Percentiles rank a stretch among this genome's conserved stretches.
These are phyloP conservation scores for Pouteria glomerata DNA, from an alignment of 148 eudicot genomes.

Conservation along the genomic window DNA sequence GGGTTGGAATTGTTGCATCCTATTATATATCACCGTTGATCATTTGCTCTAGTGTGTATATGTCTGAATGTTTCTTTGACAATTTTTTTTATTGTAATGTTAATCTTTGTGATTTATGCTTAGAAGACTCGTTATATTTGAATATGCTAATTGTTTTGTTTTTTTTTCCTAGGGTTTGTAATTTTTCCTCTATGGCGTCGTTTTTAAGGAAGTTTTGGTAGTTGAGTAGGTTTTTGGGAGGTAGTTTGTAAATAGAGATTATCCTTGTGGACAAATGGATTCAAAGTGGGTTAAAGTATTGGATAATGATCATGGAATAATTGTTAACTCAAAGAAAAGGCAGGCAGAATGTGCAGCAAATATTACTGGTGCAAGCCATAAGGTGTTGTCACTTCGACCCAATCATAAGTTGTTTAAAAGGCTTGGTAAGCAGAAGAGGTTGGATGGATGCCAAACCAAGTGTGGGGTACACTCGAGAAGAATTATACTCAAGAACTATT, in stretches of 20 bases:
- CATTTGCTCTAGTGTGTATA: background rate
- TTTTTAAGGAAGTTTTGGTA: conserved; percentile 14
- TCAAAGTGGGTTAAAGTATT: conserved; percentile 26
- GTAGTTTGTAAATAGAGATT: conserved; percentile 22
- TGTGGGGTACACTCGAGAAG: conserved; percentile 6
- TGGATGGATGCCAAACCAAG: conserved; percentile 18
- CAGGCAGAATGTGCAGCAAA: conserved; percentile 16
- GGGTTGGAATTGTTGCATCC: background rate
- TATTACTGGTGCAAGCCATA: conserved; percentile 17
- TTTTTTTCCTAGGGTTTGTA: conserved; percentile 13
- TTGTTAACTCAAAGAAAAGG: conserved; percentile 15
- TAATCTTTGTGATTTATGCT: background rate
- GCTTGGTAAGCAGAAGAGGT: conserved; percentile 33
- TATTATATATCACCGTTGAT: background rate
- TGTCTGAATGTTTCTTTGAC: background rate
- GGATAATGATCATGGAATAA: conserved; percentile 19
- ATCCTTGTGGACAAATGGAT: conserved; percentile 28
- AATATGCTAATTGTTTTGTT: no score
- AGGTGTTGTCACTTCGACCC: conserved; percentile 13
- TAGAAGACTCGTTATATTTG: background rate
- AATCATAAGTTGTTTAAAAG: background rate
- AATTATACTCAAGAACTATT: conserved; percentile 20
- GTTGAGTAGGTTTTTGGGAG: conserved; percentile 10
- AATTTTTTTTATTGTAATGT: no score
- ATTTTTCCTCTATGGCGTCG: conserved; percentile 12